These are phyloP conservation scores for Closterium sp. DNA, from an alignment of 139 green algal species.

Conservation along the genomic window DNA sequence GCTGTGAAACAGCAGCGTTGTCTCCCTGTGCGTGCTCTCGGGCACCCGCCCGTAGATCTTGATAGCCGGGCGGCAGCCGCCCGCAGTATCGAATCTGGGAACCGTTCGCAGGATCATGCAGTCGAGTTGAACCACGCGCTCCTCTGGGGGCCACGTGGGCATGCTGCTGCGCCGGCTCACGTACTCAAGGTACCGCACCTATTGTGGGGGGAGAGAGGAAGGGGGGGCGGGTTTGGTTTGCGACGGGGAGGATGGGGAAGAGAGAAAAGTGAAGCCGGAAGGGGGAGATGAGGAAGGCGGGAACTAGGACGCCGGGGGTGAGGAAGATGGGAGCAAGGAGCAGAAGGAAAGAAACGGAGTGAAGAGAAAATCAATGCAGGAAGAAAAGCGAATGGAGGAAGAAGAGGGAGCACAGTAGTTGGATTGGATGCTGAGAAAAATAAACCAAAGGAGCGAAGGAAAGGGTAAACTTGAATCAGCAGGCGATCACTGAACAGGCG, in stretches of 20 bases:
- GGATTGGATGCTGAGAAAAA: too few relatives aligned
- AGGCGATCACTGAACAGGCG: too few relatives aligned
- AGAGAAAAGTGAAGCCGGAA: neutral
- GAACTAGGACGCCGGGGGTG: neutral
- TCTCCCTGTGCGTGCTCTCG: neutral
- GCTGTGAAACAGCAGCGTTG: constrained; percentile 6
- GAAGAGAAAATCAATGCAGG: too few relatives aligned
- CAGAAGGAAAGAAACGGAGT: too few relatives aligned
- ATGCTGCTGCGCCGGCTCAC: constrained; percentile 12
- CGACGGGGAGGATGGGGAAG: neutral
- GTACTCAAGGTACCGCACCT: constrained; percentile 41
- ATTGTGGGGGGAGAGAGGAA: neutral
- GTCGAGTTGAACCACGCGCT: constrained; percentile 34
- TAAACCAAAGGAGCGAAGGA: too few relatives aligned
- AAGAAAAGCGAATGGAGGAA: too few relatives aligned
- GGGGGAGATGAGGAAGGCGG: constrained; percentile 3
- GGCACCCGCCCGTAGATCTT: constrained; percentile 42
- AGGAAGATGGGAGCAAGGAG: too few relatives aligned
- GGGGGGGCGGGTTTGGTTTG: too few relatives aligned
- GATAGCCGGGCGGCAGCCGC: constrained; percentile 41
- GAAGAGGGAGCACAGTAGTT: too few relatives aligned
- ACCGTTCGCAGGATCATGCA: constrained; percentile 50
- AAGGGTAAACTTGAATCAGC: too few relatives aligned
- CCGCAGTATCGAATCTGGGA: constrained; percentile 35
- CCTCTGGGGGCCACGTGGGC: constrained; percentile 29